Base-by-base conservation (phyloP, 75 land plant genomes). In the Sequoiadendron giganteum region DNA sequence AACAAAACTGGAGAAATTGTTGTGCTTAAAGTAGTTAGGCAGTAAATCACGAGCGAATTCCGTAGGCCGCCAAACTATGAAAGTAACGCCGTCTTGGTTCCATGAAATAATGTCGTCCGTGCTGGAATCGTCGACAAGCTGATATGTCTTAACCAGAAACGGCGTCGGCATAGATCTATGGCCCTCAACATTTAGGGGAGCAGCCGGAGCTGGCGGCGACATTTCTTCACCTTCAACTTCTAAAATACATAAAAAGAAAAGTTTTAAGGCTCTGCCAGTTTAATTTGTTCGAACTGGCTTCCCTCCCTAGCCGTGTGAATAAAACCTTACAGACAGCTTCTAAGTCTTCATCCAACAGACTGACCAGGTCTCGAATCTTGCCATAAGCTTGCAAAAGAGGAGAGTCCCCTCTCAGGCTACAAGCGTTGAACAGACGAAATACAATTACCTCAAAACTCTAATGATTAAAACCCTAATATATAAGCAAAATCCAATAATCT, bases 11-110 rank as follows among this genome's bases (percentile, higher is more conserved):
- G 92, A 91, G 89, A 91, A 91, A 70, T 91, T 91, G 87, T 90
- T 91, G 92, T 91, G 92, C 87, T 91, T 91, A 86, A 91, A 91
- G 89, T 90, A 90, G 42, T 91, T 91, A 1, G 92, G 92, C 42
- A 90, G 89, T 84, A 91, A 85, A 85, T 91, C 92, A 42, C 92
- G 82, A 77, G 92, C 89, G 85, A 91, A 91, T 89, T 91, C 92
- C 39, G 92, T 88, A n/a, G 92, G 92, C 54, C 92, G 88, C 92
- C 92, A 91, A 34, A 91, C 92, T 54, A 91, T 83, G 85, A 91
- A 91, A n/a, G 92, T 79, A 39, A 91, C 45, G 25, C 92, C 92
- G 30, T 91, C 92, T 15, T 85, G 92, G 65, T 86, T 89, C 92
- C 92, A 91, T 13, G 92, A 91, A 61, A 91, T 87, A 65, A 91